Evolutionary conservation across 805 yeast genomes (phyloP), one percentile per base, ranked within the genome.

Genomic region (Nematodospora valgi): DNA sequence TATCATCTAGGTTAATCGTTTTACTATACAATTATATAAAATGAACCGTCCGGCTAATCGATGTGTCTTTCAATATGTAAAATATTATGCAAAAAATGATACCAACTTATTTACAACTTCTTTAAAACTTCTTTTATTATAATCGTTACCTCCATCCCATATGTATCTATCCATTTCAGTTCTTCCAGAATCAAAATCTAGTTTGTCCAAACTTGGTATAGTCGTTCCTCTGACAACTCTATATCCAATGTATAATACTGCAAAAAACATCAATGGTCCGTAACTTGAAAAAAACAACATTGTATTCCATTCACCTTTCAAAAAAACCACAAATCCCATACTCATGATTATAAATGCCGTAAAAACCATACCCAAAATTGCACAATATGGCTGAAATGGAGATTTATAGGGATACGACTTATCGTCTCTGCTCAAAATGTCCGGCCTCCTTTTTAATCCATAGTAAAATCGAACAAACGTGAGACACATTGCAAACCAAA

Each of bases 121-220:
- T 34, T 60, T 61, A 23, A 58, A 19, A 30, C 51, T 62, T 23
- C 55, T 49, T 17, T 48, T 46, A 41, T 64, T 62, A 42, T 62
- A 66, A 34, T 66, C 71, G 32, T 58, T 52, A 17, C 84, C 86
- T 39, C 86, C 93, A 45, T 81, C 86, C 94, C 95, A 86, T 15
- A 80, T 76, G 43, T 75, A 75, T 32, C 87, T 65, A 57, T 87
- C 96, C 60, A 81, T 77, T 53, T 86, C 95, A 33, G 93, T 70
- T 48, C 95, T 66, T 2, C 95, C 95, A 0, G 86, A 74, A 55
- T 87, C 95, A 52, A 83, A 72, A 55, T 87, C 95, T 40, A 86
- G 54, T 30, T 84, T 81, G 46, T 83, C 89, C 30, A 85, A 59
- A 32, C 85, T 71, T 34, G 78, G 84, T 8, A 81, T 62, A 43